Conservation (phyloP, 768 basidiomycete species). For the Coprinopsis sp. region DNA sequence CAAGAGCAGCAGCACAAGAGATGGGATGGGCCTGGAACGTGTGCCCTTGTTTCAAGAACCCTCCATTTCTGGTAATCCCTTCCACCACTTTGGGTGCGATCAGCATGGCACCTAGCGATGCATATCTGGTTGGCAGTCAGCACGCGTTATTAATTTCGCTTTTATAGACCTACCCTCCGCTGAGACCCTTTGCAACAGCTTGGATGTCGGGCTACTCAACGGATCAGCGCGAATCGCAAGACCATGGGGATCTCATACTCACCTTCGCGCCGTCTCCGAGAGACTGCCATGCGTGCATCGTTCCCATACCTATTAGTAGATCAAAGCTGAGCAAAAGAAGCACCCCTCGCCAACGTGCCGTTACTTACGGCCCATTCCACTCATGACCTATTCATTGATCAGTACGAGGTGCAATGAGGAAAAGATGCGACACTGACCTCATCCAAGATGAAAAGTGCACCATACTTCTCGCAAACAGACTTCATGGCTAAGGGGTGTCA, state of each 20-base stretch:
- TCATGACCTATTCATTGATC: conserved; percentile 64
- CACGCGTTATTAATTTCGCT: not conserved
- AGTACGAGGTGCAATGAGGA: not conserved
- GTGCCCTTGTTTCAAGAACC: conserved; percentile 80
- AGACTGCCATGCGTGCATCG: conserved; percentile 81
- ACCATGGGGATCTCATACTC: conserved; percentile 15
- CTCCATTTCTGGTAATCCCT: conserved; percentile 63
- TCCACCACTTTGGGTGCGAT: conserved; percentile 67
- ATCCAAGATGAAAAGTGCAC: conserved; percentile 78
- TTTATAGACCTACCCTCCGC: conserved; percentile 61
- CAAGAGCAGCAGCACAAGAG: conserved; percentile 74
- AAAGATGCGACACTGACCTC: conserved; percentile 43
- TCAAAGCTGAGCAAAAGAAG: not conserved
- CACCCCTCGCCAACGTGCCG: not conserved
- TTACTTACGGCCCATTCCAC: conserved; percentile 80
- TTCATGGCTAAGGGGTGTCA: conserved; percentile 76
- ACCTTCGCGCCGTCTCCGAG: conserved; percentile 68
- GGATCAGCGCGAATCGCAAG: not conserved
- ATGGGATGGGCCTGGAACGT: conserved; percentile 82
- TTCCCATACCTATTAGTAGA: conserved; percentile 68
- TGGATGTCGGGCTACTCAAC: conserved; percentile 69
- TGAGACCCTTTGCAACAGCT: conserved; percentile 85
- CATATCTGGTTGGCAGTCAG: conserved; percentile 47
- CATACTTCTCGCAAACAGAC: conserved; percentile 73
- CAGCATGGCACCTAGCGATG: conserved; percentile 76